Evolutionary conservation across 768 basidiomycete species (phyloP).

Genomic region (Candolleomyces eurysporus): DNA sequence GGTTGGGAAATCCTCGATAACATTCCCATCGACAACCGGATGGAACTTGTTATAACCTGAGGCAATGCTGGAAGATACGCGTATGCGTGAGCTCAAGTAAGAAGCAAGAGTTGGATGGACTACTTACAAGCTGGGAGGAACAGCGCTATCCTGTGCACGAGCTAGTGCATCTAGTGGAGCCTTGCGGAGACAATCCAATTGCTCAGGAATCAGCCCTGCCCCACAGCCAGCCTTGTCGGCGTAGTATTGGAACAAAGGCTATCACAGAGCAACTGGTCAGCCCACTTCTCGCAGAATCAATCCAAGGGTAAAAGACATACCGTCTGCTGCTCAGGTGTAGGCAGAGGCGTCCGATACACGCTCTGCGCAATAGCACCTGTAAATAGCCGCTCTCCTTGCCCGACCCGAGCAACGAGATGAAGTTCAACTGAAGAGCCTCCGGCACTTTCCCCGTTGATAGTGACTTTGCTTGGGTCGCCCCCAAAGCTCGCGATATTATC

Average conservation of each 20-base stretch:
- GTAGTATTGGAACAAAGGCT: constrained; percentile 56
- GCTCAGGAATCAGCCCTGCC: constrained; percentile 26
- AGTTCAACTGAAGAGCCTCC: constrained; percentile 58
- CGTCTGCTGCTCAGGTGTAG: constrained; percentile 49
- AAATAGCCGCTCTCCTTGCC: constrained; percentile 39
- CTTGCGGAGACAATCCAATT: constrained; percentile 47
- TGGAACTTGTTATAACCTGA: constrained; percentile 46
- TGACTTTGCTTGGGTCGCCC: constrained; percentile 56
- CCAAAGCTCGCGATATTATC: constrained; percentile 61
- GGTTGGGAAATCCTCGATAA: constrained; percentile 51
- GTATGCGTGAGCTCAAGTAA: background rate
- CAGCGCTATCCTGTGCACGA: constrained; percentile 50
- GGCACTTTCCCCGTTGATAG: constrained; percentile 62
- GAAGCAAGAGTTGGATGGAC: background rate
- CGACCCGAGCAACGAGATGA: constrained; percentile 46
- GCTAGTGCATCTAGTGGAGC: constrained; percentile 52
- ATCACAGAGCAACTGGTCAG: background rate
- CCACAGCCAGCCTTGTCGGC: constrained; percentile 50
- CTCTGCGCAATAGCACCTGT: constrained; percentile 61
- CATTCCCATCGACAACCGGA: constrained; percentile 53
- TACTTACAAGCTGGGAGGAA: constrained; percentile 40
- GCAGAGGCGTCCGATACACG: constrained; percentile 52
- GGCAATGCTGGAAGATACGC: constrained; percentile 25
- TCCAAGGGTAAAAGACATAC: constrained; percentile 27
- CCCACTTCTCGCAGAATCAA: background rate